Evolutionary conservation across 176 grass and related monocot genomes (phyloP), one percentile per base, ranked within the genome.

Genomic region (Elymus sibiricus): DNA sequence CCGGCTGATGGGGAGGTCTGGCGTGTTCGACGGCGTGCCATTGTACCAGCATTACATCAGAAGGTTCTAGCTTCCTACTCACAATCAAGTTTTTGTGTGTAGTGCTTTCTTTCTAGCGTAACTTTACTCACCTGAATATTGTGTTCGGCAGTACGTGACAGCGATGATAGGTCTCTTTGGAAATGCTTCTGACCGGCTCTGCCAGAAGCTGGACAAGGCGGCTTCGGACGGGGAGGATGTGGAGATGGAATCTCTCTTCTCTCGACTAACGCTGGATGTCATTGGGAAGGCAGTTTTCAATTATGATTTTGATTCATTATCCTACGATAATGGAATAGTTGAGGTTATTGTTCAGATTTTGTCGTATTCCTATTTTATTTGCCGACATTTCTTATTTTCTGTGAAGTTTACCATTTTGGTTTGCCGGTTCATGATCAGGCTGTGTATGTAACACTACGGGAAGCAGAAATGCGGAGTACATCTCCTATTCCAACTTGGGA

Each of bases 261-360:
- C 97, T 84, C 90, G 97, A 16, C 88, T 98, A 28, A 98, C 94
- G 0, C 39, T 98, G 28, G 97, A 98, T 90, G 83, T 98, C 62
- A 98, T 98, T 11, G 94, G 97, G 82, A 98, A 98, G 88, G 97
- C 97, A 22, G 90, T 98, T 42, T 98, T 95, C 74, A 98, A 98
- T 87, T 98, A 98, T 74, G 97, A 98, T n/a, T 98, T 98, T 31
- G 97, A 98, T 79, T 98, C 97, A 12, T 86, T 98, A 83, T 88
- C 97, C 25, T 79, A 95, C 2, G 94, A 98, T 47, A 98, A 98
- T 40, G 97, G 97, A 82, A 95, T 98, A 73, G 92, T 98, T 19
- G 94, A 98, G 97, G 97, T 98, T 84, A 35, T 90, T 81, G 2
- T 72, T 77, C 55, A 86, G 26, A 12, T 62, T 73, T 22, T 64